Conservation (phyloP, 1,284 basidiomycete genomes). For the Peniophora sp. region DNA sequence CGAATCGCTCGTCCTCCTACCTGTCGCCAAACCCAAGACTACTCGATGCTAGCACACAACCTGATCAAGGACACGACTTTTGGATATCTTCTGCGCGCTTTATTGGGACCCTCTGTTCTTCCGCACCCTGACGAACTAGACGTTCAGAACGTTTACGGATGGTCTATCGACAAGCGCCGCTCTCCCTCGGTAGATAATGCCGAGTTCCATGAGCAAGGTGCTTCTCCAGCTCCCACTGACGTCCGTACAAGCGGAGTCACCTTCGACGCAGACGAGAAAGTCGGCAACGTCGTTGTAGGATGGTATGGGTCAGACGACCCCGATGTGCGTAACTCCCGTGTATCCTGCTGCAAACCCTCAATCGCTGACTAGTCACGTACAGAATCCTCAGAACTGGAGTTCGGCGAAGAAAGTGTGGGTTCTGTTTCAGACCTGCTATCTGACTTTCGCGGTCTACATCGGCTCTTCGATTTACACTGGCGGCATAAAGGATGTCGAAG, state of each 20-base stretch:
- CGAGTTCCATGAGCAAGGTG: background rate
- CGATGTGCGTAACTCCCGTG: background rate
- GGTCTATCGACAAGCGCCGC: background rate
- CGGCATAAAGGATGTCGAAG: constrained; percentile 31
- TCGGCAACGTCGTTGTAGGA: background rate
- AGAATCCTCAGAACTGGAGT: constrained; percentile 22
- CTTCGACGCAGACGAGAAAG: background rate
- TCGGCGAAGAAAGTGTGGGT: constrained; percentile 24
- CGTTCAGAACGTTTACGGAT: background rate
- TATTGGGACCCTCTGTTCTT: background rate
- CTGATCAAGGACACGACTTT: background rate
- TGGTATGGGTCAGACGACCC: background rate
- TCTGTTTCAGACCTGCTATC: constrained; percentile 46
- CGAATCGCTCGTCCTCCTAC: no score
- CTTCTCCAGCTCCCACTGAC: background rate
- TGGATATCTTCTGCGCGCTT: background rate
- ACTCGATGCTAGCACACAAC: no score
- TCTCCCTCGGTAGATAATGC: background rate
- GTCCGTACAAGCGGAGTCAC: background rate
- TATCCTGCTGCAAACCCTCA: background rate
- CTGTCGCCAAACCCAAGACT: no score
- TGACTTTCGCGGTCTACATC: constrained; percentile 51
- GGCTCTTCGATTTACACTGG: constrained; percentile 33
- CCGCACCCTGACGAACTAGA: background rate
- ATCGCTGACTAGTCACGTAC: background rate